Percentiles rank a stretch among this genome's conserved stretches.
Conservation (phyloP, 2,329 filamentous ascomycete species). For the Alternaria consortialis region DNA sequence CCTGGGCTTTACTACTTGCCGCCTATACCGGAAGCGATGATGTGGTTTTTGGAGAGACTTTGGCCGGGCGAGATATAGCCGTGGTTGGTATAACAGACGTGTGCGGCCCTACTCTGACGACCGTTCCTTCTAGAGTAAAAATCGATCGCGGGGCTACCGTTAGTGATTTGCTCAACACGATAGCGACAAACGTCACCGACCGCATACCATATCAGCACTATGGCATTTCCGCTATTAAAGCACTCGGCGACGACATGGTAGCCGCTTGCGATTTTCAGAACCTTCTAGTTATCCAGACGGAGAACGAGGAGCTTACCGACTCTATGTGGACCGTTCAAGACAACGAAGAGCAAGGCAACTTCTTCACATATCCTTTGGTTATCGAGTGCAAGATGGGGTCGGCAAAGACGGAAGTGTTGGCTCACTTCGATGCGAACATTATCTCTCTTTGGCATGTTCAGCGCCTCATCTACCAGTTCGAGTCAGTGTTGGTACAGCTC, state of each 20-base stretch:
- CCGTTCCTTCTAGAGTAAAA: slow-evolving; percentile 49
- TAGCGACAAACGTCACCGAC: slow-evolving; percentile 33
- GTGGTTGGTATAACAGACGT: slow-evolving; percentile 46
- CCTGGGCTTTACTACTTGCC: slow-evolving; percentile 38
- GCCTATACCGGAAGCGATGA: slow-evolving; percentile 31
- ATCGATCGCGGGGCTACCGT: slow-evolving; percentile 38
- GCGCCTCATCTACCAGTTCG: slow-evolving; percentile 42
- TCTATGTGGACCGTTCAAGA: slow-evolving; percentile 42
- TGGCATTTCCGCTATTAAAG: slow-evolving; percentile 50
- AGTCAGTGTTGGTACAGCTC: slow-evolving; percentile 39
- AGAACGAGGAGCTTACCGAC: slow-evolving; percentile 31
- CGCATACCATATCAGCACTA: slow-evolving; percentile 51
- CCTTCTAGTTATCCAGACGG: slow-evolving; percentile 63
- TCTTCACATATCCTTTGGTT: slow-evolving; percentile 48
- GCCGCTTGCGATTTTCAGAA: slow-evolving; percentile 66
- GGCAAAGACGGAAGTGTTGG: slow-evolving; percentile 30
- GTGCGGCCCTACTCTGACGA: slow-evolving; percentile 52
- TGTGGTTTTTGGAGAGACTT: slow-evolving; percentile 40
- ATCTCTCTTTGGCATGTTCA: slow-evolving; percentile 42
- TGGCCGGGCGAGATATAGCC: slow-evolving; percentile 48
- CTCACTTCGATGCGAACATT: slow-evolving; percentile 40
- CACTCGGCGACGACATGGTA: slow-evolving; percentile 61
- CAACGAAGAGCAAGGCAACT: slow-evolving; percentile 39
- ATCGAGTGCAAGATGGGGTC: slow-evolving; percentile 40
- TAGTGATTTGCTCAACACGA: slow-evolving; percentile 29